These are phyloP conservation scores for Scedosporium aurantiacum DNA, from an alignment of 2,329 filamentous ascomycete species.

Conservation along the genomic window DNA sequence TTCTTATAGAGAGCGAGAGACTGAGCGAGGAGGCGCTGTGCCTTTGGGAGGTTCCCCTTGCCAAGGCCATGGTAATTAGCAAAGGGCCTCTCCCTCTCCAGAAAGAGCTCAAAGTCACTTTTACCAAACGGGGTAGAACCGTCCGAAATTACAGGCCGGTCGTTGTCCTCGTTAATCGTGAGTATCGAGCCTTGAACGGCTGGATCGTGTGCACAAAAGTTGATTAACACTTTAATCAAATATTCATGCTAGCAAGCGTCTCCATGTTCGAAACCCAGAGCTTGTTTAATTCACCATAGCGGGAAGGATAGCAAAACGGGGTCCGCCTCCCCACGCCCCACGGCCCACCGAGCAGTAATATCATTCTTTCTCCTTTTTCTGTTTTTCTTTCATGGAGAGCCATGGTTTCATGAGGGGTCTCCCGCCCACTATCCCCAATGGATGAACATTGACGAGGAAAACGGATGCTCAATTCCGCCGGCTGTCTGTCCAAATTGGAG, in stretches of 20 bases:
- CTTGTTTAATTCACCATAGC: background rate
- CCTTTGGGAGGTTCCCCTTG: background rate
- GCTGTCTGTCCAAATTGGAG: background rate
- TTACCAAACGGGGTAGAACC: background rate
- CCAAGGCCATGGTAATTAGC: background rate
- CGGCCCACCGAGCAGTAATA: background rate
- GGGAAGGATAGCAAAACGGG: background rate
- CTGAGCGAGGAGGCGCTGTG: background rate
- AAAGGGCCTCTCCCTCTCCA: background rate
- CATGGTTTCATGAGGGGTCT: background rate
- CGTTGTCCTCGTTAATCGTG: background rate
- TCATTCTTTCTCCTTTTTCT: no score
- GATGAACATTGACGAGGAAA: background rate
- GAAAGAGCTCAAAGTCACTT: background rate
- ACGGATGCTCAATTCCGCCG: background rate
- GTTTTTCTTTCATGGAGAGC: background rate
- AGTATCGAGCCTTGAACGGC: background rate
- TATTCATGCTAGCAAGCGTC: background rate
- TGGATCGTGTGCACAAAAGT: background rate
- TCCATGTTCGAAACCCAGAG: background rate
- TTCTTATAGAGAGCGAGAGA: background rate
- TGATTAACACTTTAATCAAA: constrained; percentile 6
- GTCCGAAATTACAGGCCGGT: background rate
- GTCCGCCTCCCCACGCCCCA: background rate
- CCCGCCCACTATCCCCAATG: background rate